Evolutionary conservation across 306 rosid species (phyloP), one percentile per base, ranked within the genome.

Genomic region (Sicyos edulis): DNA sequence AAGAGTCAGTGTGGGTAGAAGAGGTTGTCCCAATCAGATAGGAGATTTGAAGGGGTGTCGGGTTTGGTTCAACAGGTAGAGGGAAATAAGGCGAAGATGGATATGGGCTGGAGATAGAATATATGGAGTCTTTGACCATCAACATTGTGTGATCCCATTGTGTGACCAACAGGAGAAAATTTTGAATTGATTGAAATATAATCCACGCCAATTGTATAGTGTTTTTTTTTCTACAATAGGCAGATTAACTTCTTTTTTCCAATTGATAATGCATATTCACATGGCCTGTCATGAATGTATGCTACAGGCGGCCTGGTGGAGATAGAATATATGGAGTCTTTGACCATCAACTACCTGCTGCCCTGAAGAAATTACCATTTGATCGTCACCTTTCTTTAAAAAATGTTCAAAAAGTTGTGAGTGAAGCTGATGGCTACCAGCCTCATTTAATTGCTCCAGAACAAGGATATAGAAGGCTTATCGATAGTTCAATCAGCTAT

Each of bases 391-490:
- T 95, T 63, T 81, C 89, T 57, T 10, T 86, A 44, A 91, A 86
- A 81, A 91, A 91, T 89, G 97, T 95, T 80, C 97, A 95, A 76
- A 91, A 84, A 81, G 84, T 95, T 77, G 99, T 95, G 62, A 77
- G 89, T 29, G 97, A 95, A 86, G 99, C 99, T 71, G 99, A 95
- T 83, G 99, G 99, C 51, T 95, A 95, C 80, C 99, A 95, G 56
- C 99, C 99, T 67, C 99, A 95, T 80, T 86, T 95, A 80, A 91
- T 95, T 80, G 99, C 99, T 77, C 99, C 99, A 47, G 99, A 95
- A 71, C 99, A 95, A 85, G 99, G 99, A 67, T 95, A 95, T 77
- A 83, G 97, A 79, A 91, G 97, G 78, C 97, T 95, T 74, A 91
- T 95, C 80, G 99, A 95, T 40, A 91, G 96, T 77, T 89, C 97